A percentile compares a stretch with the other conserved stretches of the same genome.
phyloP scores from a whole-genome alignment of 2,329 filamentous ascomycete genomes.

The Penicillium sp. region DNA sequence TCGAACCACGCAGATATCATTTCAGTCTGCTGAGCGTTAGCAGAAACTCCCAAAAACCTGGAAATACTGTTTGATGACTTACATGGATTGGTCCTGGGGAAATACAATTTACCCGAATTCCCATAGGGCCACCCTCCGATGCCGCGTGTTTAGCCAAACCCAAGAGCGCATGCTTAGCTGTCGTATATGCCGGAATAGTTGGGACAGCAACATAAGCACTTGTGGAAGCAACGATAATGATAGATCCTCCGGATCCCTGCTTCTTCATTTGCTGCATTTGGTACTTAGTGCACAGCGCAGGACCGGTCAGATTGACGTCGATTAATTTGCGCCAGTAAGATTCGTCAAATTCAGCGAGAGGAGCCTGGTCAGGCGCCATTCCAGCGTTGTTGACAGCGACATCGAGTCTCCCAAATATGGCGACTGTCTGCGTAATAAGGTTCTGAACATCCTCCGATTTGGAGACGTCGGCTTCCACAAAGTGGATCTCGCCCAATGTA shows the following conservation, averaged over 20 bases:
- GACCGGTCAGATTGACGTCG: slow-evolving; percentile 42
- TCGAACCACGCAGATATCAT: not conserved
- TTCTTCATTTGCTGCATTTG: slow-evolving; percentile 45
- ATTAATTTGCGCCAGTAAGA: slow-evolving; percentile 39
- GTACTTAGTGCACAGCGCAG: slow-evolving; percentile 32
- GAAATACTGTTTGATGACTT: not conserved
- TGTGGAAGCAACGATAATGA: slow-evolving; percentile 45
- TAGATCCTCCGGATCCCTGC: slow-evolving; percentile 28
- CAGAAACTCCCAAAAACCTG: not conserved
- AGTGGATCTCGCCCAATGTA: slow-evolving; percentile 19
- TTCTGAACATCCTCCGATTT: slow-evolving; percentile 30
- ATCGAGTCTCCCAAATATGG: slow-evolving; percentile 41
- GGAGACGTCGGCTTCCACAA: slow-evolving; percentile 30
- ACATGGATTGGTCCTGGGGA: slow-evolving; percentile 15
- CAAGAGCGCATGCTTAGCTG: slow-evolving; percentile 46
- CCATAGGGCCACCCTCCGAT: slow-evolving; percentile 32
- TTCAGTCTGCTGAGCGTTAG: not conserved
- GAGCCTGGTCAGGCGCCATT: slow-evolving; percentile 21
- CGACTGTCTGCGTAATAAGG: slow-evolving; percentile 33
- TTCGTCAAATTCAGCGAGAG: slow-evolving; percentile 34
- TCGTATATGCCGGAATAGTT: slow-evolving; percentile 44
- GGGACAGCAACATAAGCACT: slow-evolving; percentile 37
- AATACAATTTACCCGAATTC: slow-evolving; percentile 40
- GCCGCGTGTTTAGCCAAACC: slow-evolving; percentile 45
- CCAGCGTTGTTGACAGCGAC: slow-evolving; percentile 48